Conservation (phyloP, 805 yeast genomes). For the Ogataea wickerhamii region DNA sequence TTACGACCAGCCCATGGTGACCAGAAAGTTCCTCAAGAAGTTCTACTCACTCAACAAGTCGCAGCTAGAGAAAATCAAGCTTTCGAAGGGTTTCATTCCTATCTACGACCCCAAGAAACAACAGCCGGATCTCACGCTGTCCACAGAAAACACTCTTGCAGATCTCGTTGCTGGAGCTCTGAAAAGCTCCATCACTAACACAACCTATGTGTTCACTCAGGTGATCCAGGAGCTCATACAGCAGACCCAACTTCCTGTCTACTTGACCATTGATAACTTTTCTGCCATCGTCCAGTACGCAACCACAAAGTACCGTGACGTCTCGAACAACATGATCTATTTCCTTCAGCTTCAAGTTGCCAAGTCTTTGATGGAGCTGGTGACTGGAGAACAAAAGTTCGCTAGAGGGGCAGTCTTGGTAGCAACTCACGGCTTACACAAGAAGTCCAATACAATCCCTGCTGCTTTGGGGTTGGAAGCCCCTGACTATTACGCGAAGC, state of each 20-base stretch:
- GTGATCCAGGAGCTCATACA: slow-evolving; percentile 52
- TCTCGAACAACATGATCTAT: slow-evolving; percentile 52
- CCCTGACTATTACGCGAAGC: slow-evolving; percentile 54
- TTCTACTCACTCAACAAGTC: slow-evolving; percentile 44
- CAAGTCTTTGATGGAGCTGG: slow-evolving; percentile 48
- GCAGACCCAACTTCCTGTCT: slow-evolving; percentile 53
- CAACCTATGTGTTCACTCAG: slow-evolving; percentile 46
- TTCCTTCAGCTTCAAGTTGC: slow-evolving; percentile 63
- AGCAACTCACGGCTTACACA: slow-evolving; percentile 57
- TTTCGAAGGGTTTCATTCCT: slow-evolving; percentile 21
- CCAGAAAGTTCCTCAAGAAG: slow-evolving; percentile 56
- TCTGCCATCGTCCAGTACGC: slow-evolving; percentile 56
- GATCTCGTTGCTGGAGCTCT: slow-evolving; percentile 38
- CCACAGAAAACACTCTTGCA: slow-evolving; percentile 32
- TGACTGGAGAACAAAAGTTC: slow-evolving; percentile 52
- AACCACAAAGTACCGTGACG: slow-evolving; percentile 56
- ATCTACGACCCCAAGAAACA: slow-evolving; percentile 17
- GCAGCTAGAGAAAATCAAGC: slow-evolving; percentile 31
- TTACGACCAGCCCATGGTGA: slow-evolving; percentile 77
- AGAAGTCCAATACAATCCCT: slow-evolving; percentile 51
- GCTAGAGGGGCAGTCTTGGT: slow-evolving; percentile 61
- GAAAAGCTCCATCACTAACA: slow-evolving; percentile 26
- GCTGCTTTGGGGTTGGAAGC: slow-evolving; percentile 48
- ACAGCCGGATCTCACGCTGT: slow-evolving; percentile 10
- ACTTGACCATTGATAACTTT: slow-evolving; percentile 71